Base-by-base conservation (phyloP, 106 monocot genomes). In the Apostasia ramifera region DNA sequence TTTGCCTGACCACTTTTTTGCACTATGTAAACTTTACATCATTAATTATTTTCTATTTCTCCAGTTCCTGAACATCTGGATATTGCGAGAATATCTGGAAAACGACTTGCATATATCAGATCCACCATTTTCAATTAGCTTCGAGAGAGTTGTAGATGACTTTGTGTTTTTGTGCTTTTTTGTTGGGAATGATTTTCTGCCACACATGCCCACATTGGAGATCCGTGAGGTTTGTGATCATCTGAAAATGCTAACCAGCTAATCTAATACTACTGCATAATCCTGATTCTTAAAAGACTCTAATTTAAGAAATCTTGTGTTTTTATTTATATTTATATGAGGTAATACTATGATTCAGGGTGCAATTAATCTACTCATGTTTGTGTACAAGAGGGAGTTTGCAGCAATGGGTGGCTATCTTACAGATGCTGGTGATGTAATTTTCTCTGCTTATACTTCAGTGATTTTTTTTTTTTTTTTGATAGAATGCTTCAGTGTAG, bases 151-250 rank as follows among this genome's bases (percentile, higher is more conserved):
- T 47, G 57, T 98, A 63, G 97, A 98, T 76, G 97, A 98, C 71
- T 98, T 98, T 67, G 89, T 98, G 3, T 98, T 98, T 70, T 62
- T 98, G 64, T 92, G 97, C 59, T 92, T 98, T 74, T 92, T 98
- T 80, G 92, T 92, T 66, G 97, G 97, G 61, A 98, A 98, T 78
- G 97, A 98, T 60, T 98, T 98, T 78, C 87, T 98, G 0, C 97
- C 97, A 2, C 97, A 98, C 61, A 90, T 98, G 92, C 97, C 97
- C 2, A 87, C 97, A 59, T 81, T 98, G 71, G 97, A 98, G 67
- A 98, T 98, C 48, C 89, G 87, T 49, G 97, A 98, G 97, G 97
- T 98, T 78, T 55, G 67, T 76, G 44, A 2, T 66, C 42, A 45
- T 1, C 4, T 26, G 46, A 5, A 65, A 57, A 26, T 9, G 8